phyloP scores from a whole-genome alignment of 768 basidiomycete genomes.

The Sarcomyxa edulis region DNA sequence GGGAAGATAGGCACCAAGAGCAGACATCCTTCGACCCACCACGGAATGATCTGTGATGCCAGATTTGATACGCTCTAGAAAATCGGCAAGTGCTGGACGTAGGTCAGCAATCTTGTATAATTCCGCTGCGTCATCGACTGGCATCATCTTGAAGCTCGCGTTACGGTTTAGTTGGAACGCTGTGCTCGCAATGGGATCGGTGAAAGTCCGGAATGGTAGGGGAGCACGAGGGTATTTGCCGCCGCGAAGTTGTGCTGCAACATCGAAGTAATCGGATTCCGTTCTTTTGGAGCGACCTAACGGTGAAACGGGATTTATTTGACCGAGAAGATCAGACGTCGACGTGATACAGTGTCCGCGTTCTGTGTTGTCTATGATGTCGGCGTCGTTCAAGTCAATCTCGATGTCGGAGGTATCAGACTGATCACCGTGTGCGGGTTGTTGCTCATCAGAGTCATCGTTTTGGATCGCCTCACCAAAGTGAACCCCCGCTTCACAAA shows the following conservation, averaged over 20 bases:
- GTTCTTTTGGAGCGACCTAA: not conserved
- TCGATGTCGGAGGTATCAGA: too few species aligned
- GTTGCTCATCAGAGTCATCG: not conserved
- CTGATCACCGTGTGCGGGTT: not conserved
- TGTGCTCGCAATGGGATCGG: conserved; percentile 5
- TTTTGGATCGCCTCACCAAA: not conserved
- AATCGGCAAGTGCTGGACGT: conserved; percentile 17
- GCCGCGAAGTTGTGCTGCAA: not conserved
- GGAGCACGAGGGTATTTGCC: not conserved
- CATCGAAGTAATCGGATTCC: conserved; percentile 7
- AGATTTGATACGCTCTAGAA: conserved; percentile 5
- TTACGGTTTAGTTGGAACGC: conserved; percentile 19
- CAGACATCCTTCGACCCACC: conserved; percentile 4
- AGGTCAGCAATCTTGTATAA: conserved; percentile 21
- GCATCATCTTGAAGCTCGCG: conserved; percentile 12
- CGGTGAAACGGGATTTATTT: not conserved
- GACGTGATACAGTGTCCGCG: too few species aligned
- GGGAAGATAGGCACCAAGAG: conserved; percentile 7
- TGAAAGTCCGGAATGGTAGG: conserved; percentile 11
- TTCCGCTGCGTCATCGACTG: conserved; percentile 14
- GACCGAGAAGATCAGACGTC: not conserved
- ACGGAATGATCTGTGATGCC: conserved; percentile 1
- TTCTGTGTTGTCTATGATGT: too few species aligned
- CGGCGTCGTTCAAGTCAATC: too few species aligned
- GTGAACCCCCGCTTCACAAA: not conserved